Conservation (phyloP, 169 alveolate species). For the Babesia divergens region DNA sequence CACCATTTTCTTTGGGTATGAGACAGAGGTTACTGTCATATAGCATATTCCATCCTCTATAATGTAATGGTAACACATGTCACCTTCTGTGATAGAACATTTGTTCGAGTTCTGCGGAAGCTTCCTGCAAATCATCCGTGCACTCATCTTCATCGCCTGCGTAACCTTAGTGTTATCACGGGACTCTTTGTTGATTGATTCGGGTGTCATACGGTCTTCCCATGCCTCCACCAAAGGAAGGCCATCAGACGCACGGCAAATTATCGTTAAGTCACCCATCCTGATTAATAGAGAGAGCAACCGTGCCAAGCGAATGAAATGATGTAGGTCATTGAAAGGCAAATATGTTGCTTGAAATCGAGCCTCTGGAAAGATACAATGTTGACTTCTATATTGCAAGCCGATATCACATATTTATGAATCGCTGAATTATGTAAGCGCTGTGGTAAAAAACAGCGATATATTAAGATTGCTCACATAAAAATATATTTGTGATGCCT, state of each 20-base stretch:
- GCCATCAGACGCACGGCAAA: constrained; percentile 77
- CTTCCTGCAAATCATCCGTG: constrained; percentile 56
- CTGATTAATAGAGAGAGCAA: not conserved
- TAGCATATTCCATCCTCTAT: constrained; percentile 76
- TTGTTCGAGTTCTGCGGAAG: constrained; percentile 21
- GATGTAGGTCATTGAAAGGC: too few species aligned
- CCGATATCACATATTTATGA: too few species aligned
- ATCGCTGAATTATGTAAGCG: too few species aligned
- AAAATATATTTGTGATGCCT: too few species aligned
- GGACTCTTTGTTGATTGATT: not conserved
- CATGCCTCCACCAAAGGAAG: constrained; percentile 73
- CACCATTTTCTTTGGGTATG: constrained; percentile 72
- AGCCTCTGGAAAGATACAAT: too few species aligned
- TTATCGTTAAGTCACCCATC: constrained; percentile 72
- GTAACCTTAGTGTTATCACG: not conserved
- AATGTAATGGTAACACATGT: constrained; percentile 63
- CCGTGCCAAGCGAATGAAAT: too few species aligned
- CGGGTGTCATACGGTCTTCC: constrained; percentile 39
- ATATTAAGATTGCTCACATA: too few species aligned
- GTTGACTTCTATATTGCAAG: too few species aligned
- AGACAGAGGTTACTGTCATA: constrained; percentile 63
- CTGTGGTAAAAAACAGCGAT: too few species aligned
- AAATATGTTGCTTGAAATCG: too few species aligned
- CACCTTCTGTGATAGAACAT: constrained; percentile 49
- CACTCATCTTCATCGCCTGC: constrained; percentile 45